phyloP scores from a whole-genome alignment of 139 green algal species.

The Tetradesmus obliquus region DNA sequence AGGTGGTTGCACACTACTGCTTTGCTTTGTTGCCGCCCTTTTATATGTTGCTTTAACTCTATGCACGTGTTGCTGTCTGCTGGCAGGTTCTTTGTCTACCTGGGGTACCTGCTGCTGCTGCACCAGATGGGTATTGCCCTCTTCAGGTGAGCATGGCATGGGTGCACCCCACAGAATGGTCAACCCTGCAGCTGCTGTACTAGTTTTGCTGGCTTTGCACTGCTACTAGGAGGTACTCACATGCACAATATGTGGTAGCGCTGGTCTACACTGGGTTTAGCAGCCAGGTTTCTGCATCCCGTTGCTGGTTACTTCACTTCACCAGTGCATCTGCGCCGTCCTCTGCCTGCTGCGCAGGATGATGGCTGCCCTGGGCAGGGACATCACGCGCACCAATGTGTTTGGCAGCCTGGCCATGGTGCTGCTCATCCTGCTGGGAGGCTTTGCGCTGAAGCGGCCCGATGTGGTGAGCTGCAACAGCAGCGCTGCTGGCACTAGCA shows the following conservation, averaged over 20 bases:
- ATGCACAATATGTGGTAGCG: no score
- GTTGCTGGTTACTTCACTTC: no score
- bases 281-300: no score
- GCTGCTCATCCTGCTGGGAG: slow-evolving; percentile 27
- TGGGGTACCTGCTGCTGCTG: slow-evolving; percentile 25
- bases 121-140: slow-evolving; percentile 35
- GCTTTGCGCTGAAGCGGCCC: slow-evolving; percentile 28
- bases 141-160: background rate
- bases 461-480: background rate
- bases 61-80: background rate
- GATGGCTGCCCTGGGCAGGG: slow-evolving; percentile 22
- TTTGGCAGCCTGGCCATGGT: slow-evolving; percentile 34
- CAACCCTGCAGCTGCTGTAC: no score
- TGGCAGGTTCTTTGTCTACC: slow-evolving; percentile 23
- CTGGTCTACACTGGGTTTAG: no score
- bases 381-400: slow-evolving; percentile 28
- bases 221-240: no score
- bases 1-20: background rate
- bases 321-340: background rate
- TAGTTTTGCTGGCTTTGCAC: no score
- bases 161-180: no score
- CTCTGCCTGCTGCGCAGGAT: background rate
- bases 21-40: no score
- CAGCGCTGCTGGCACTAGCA: background rate
- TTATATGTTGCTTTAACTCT: no score